These are phyloP conservation scores for Pseudoturritis turrita DNA, from an alignment of 345 rosid genomes.

Conservation along the genomic window DNA sequence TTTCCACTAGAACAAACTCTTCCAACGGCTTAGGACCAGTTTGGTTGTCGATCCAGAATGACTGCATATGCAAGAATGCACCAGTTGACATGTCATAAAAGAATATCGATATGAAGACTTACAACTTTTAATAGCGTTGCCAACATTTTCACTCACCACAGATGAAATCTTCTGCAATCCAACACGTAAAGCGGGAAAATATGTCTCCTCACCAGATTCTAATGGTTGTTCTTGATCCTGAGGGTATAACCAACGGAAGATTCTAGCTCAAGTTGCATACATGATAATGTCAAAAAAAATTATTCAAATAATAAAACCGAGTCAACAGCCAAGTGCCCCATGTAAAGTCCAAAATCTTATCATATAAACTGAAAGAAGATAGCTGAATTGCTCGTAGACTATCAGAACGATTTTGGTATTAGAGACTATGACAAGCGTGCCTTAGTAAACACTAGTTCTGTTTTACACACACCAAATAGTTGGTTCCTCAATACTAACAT, in stretches of 20 bases:
- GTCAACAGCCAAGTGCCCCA: background rate
- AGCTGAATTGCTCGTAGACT: background rate
- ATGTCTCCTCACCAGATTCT: constrained; percentile 87
- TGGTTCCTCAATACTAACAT: background rate
- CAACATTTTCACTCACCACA: constrained; percentile 53
- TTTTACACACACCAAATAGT: background rate
- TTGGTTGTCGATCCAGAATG: constrained; percentile 87
- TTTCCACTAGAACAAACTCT: constrained; percentile 42
- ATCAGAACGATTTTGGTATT: background rate
- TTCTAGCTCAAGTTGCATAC: background rate
- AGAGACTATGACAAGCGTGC: background rate
- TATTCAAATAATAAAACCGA: too few species aligned
- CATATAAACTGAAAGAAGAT: background rate
- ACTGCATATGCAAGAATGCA: constrained; percentile 49
- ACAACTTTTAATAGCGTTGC: background rate
- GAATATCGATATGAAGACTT: background rate
- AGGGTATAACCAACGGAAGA: constrained; percentile 16
- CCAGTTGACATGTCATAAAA: background rate
- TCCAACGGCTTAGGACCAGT: constrained; percentile 33
- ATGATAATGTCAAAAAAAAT: too few species aligned
- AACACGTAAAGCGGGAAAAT: constrained; percentile 69
- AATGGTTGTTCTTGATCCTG: constrained; percentile 56
- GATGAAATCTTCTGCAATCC: constrained; percentile 60
- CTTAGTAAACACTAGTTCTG: background rate
- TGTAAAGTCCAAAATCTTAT: background rate